Percentiles rank a stretch among this genome's conserved stretches.
These are phyloP conservation scores for Backusella tuberculispora DNA, from an alignment of 192 early-diverging fungal species.

Conservation along the genomic window DNA sequence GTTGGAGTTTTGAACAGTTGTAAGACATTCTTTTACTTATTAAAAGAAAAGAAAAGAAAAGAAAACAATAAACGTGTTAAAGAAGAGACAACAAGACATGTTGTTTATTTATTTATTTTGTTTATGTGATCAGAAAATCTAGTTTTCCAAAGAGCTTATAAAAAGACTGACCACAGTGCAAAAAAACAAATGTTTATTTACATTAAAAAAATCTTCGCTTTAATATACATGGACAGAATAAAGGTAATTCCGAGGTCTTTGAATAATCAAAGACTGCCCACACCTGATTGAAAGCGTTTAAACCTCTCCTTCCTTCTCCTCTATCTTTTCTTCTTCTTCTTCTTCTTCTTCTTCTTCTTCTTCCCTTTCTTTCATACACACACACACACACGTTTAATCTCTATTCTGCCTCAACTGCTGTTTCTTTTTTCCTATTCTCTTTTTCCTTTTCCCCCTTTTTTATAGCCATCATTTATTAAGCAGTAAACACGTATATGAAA, in stretches of 20 bases:
- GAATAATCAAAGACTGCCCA: constrained; percentile 20
- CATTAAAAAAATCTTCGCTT: constrained; percentile 34
- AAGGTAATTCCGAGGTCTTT: constrained; percentile 24
- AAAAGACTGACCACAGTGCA: no score
- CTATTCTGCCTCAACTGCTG: not conserved
- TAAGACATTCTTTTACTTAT: not conserved
- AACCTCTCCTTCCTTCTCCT: not conserved
- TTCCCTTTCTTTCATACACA: not conserved
- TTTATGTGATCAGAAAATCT: not conserved
- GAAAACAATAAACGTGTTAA: not conserved
- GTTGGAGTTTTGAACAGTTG: not conserved
- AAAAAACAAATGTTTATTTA: not conserved
- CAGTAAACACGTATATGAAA: not conserved
- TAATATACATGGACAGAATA: constrained; percentile 35
- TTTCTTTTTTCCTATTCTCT: not conserved
- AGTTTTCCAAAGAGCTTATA: no score
- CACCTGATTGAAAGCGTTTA: constrained; percentile 36
- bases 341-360: not conserved
- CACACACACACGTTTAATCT: not conserved
- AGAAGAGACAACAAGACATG: not conserved
- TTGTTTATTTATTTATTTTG: not conserved
- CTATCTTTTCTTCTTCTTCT: no score
- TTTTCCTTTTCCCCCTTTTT: not conserved
- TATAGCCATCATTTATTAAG: not conserved
- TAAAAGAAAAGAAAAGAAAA: not conserved